These are phyloP conservation scores for Mycena galericulata DNA, from an alignment of 768 basidiomycete genomes.

Conservation along the genomic window DNA sequence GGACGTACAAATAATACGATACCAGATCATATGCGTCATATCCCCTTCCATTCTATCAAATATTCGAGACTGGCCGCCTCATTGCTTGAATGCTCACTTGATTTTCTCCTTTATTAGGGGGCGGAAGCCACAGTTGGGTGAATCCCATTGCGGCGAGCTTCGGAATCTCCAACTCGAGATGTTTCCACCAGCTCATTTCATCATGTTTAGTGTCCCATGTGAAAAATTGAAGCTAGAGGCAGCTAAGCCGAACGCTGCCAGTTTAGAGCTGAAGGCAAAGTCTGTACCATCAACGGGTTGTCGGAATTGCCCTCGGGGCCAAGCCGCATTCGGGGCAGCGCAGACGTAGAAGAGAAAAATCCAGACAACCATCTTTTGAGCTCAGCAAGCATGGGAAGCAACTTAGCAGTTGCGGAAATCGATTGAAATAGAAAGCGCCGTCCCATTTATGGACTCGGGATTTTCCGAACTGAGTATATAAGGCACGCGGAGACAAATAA, in stretches of 20 bases:
- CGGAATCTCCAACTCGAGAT: constrained; percentile 76
- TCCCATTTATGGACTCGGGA: constrained; percentile 8
- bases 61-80: constrained; percentile 8
- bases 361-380: constrained; percentile 46
- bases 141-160: constrained; percentile 74
- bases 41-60: constrained; percentile 71
- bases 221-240: constrained; percentile 79
- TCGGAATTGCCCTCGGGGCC: constrained; percentile 59
- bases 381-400: constrained; percentile 42
- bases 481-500: constrained; percentile 11
- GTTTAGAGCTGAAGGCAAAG: not conserved
- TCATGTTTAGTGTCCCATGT: constrained; percentile 79
- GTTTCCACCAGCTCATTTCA: constrained; percentile 83
- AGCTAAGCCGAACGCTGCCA: not conserved
- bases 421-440: not conserved
- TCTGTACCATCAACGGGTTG: constrained; percentile 78
- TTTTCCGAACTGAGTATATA: constrained; percentile 10
- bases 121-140: constrained; percentile 88
- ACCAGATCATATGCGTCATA: constrained; percentile 92
- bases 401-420: not conserved
- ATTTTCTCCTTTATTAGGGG: constrained; percentile 82
- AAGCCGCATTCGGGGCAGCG: constrained; percentile 72
- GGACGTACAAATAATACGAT: constrained; percentile 32
- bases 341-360: constrained; percentile 41
- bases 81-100: constrained; percentile 52